phyloP scores from a whole-genome alignment of 805 yeast genomes.

The Myxozyma monticola region DNA sequence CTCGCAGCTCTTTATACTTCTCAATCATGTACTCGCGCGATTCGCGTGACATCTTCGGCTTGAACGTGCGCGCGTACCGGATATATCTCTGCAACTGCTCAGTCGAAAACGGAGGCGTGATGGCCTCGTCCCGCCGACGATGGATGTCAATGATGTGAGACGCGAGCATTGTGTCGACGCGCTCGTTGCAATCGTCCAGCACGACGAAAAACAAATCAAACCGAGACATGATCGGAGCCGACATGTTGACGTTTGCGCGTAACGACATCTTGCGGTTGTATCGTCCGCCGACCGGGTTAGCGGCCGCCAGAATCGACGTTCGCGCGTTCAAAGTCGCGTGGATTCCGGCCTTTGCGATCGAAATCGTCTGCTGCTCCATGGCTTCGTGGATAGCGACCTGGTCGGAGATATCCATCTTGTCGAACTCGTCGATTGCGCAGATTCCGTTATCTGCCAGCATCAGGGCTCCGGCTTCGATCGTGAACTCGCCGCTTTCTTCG shows the following conservation, averaged over 20 bases:
- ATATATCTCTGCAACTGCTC: constrained; percentile 87
- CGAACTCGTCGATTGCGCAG: constrained; percentile 96
- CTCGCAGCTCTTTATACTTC: constrained; percentile 80
- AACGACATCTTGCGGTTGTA: constrained; percentile 84
- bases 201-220: constrained; percentile 94
- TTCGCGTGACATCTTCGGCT: constrained; percentile 79
- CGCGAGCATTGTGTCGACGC: constrained; percentile 85
- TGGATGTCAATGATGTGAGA: constrained; percentile 90
- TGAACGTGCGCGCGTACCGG: constrained; percentile 87
- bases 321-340: constrained; percentile 97
- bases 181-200: constrained; percentile 90
- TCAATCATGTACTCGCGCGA: constrained; percentile 76
- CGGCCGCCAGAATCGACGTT: constrained; percentile 97
- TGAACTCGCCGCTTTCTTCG: constrained; percentile 94
- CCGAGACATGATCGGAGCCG: constrained; percentile 98
- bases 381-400: constrained; percentile 99
- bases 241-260: constrained; percentile 86
- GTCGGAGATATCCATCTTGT: constrained; percentile 92
- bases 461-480: constrained; percentile 97
- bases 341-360: constrained; percentile 98
- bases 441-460: constrained; percentile 98
- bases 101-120: constrained; percentile 83
- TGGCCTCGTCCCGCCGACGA: constrained; percentile 86
- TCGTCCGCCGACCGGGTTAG: constrained; percentile 96
- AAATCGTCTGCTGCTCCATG: constrained; percentile 98